Conservation (phyloP, 176 grass and related monocot species). For the Miscanthus lutarioriparius region DNA sequence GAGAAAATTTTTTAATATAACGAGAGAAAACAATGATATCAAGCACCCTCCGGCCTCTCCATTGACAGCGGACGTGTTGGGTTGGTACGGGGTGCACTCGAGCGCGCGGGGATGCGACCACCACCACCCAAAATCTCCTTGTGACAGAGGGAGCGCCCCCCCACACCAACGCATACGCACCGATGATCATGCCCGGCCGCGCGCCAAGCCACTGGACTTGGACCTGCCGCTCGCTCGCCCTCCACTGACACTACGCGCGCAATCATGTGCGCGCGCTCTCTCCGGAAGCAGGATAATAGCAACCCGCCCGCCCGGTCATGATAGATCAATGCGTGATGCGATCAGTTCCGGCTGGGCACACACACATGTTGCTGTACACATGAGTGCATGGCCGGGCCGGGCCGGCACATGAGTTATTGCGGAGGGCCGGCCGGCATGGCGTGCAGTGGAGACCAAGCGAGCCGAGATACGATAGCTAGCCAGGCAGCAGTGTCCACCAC, state of each 20-base stretch:
- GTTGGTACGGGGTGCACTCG: slow-evolving; percentile 52
- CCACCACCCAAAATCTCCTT: slow-evolving; percentile 21
- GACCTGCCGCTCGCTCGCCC: too few relatives aligned
- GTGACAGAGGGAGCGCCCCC: neutral
- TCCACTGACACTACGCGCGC: neutral
- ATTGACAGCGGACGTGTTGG: slow-evolving; percentile 44
- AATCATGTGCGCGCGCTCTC: slow-evolving; percentile 38
- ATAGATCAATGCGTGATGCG: slow-evolving; percentile 25
- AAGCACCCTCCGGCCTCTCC: neutral
- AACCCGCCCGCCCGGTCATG: too few relatives aligned
- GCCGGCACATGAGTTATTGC: neutral
- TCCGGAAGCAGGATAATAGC: too few relatives aligned
- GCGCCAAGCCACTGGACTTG: neutral
- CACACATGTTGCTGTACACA: neutral
- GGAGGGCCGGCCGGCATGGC: neutral
- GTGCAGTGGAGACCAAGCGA: slow-evolving; percentile 24
- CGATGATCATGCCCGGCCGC: too few relatives aligned
- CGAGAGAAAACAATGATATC: neutral
- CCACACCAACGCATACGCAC: neutral
- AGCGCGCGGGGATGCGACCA: slow-evolving; percentile 21
- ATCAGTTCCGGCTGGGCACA: neutral
- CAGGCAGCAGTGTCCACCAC: neutral
- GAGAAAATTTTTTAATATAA: neutral
- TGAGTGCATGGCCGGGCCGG: neutral
- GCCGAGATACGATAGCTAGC: neutral